Conservation (phyloP, 192 early-diverging fungal genomes). For the Gamsiella multidivaricata region DNA sequence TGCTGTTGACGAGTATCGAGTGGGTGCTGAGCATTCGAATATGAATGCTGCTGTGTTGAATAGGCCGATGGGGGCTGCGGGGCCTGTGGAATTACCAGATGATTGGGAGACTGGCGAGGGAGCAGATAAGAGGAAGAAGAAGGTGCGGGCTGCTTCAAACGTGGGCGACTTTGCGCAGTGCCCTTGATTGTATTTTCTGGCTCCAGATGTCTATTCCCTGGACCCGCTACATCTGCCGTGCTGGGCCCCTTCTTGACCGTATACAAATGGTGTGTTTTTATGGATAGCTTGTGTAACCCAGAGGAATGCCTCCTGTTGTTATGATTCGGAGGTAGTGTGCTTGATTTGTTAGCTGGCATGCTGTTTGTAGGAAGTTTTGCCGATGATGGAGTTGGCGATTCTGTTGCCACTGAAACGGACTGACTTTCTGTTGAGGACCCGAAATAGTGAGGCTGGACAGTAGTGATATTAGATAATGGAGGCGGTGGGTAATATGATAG, state of each 20-base stretch:
- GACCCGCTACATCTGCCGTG: constrained; percentile 17
- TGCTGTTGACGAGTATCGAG: neutral
- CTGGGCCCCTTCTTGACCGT: constrained; percentile 19
- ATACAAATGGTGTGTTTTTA: constrained; percentile 25
- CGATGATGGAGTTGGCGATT: neutral
- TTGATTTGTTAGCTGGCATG: neutral
- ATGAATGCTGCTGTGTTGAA: neutral
- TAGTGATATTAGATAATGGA: neutral
- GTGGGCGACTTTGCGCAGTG: neutral
- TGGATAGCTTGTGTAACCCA: constrained; percentile 1
- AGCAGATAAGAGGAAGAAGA: constrained; percentile 5
- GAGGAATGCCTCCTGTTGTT: constrained; percentile 34
- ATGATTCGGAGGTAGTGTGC: neutral
- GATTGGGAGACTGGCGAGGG: constrained; percentile 31
- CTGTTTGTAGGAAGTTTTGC: neutral
- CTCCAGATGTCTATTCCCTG: neutral
- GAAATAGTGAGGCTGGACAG: neutral
- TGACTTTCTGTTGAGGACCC: neutral
- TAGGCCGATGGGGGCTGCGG: neutral
- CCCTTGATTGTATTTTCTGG: neutral
- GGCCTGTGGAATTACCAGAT: constrained; percentile 16
- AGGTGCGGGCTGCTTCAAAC: constrained; percentile 6
- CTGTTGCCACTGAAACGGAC: neutral
- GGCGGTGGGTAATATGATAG: constrained; percentile 45
- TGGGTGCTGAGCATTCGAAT: no score